Evolutionary conservation across 2,329 filamentous ascomycete species (phyloP).

Genomic region (Raffaelea albimanens): DNA sequence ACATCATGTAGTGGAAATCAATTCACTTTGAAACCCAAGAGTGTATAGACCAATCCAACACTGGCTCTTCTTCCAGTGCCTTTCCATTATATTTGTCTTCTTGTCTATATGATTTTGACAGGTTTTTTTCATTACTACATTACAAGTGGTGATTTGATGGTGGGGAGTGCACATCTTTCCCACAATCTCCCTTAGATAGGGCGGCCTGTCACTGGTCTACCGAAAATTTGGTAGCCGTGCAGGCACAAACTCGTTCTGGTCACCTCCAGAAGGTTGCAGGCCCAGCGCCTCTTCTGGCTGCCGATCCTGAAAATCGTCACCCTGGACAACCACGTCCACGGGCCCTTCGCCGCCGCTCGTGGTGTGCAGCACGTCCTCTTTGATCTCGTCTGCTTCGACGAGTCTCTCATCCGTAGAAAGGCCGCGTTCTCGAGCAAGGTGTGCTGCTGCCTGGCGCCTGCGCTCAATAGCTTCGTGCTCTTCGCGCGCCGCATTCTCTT

Average conservation of each 20-base stretch:
- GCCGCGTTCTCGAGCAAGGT: slow-evolving; percentile 40
- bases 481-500: slow-evolving; percentile 38
- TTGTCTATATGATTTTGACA: background rate
- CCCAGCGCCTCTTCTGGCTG: too few species aligned
- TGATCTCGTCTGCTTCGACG: slow-evolving; percentile 12
- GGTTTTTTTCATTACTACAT: too few species aligned
- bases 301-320: too few species aligned
- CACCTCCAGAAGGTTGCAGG: too few species aligned
- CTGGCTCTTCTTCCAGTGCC: too few species aligned
- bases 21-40: too few species aligned
- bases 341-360: slow-evolving; percentile 6
- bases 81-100: background rate
- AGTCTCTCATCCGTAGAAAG: slow-evolving; percentile 24
- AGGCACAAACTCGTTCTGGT: slow-evolving; percentile 36
- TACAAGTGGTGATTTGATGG: too few species aligned
- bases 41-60: too few species aligned
- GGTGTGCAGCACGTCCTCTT: slow-evolving; percentile 5
- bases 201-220: background rate
- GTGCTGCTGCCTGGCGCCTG: slow-evolving; percentile 41
- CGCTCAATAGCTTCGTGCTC: slow-evolving; percentile 44
- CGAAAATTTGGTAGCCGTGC: slow-evolving; percentile 51
- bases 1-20: too few species aligned
- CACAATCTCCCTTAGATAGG: background rate
- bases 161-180: too few species aligned
- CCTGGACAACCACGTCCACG: slow-evolving; percentile 6